Evolutionary conservation across 192 early-diverging fungal genomes (phyloP).

Genomic region (Coemansia sp.): DNA sequence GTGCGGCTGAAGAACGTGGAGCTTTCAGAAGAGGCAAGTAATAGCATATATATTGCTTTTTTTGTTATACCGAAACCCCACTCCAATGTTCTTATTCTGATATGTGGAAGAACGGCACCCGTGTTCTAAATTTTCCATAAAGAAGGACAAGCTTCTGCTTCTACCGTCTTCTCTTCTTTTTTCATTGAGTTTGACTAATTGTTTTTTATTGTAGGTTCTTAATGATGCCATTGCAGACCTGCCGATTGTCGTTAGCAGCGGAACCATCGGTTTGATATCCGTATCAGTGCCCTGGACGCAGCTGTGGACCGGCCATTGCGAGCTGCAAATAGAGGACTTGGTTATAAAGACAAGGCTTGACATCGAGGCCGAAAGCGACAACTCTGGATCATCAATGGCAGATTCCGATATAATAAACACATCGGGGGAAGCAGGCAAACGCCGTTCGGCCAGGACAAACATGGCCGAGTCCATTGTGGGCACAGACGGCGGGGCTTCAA

Average conservation of each 20-base stretch:
- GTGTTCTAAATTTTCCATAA: too few species aligned
- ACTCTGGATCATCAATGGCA: conserved; percentile 2
- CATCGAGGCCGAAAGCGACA: conserved; percentile 13
- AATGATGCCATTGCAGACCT: conserved; percentile 69
- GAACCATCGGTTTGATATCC: conserved; percentile 66
- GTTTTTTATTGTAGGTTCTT: conserved; percentile 58
- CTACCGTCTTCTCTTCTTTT: too few species aligned
- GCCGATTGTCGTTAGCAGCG: conserved; percentile 70
- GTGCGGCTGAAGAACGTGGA: conserved; percentile 76
- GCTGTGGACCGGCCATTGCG: conserved; percentile 77
- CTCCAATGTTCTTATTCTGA: too few species aligned
- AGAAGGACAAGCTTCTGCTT: too few species aligned
- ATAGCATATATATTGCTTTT: too few species aligned
- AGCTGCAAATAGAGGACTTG: conserved; percentile 71
- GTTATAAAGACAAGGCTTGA: conserved; percentile 53
- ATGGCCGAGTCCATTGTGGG: conserved; percentile 47
- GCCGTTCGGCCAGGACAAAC: conserved; percentile 12
- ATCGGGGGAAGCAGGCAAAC: conserved; percentile 14
- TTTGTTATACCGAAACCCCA: too few species aligned
- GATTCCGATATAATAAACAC: conserved; percentile 6
- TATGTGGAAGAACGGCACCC: too few species aligned
- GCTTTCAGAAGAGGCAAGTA: conserved; percentile 73
- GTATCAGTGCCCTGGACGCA: conserved; percentile 81
- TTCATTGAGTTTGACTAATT: too few species aligned
- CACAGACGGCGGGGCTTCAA: conserved; percentile 62